Evolutionary conservation across 768 basidiomycete genomes (phyloP).

Genomic region (Mycena olivaceomarginata): DNA sequence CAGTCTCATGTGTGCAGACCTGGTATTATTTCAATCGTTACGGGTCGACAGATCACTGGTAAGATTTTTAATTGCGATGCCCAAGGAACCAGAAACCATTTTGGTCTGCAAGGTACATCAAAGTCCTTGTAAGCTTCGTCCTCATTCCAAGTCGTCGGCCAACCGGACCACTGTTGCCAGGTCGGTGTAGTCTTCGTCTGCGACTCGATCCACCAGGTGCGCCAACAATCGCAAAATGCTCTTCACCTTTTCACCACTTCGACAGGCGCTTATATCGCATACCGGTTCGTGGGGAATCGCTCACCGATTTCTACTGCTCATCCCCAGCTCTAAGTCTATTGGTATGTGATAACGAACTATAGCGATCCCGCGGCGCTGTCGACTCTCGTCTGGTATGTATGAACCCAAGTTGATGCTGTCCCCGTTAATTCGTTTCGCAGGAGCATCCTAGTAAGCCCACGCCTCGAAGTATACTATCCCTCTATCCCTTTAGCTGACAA

Average conservation of each 20-base stretch:
- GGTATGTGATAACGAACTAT: slow-evolving; percentile 73
- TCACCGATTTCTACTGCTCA: not conserved
- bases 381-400: slow-evolving; percentile 68
- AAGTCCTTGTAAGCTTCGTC: slow-evolving; percentile 61
- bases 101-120: slow-evolving; percentile 63
- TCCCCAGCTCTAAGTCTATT: slow-evolving; percentile 61
- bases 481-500: slow-evolving; percentile 1
- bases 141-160: not conserved
- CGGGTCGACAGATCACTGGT: slow-evolving; percentile 30
- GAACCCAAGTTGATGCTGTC: not conserved
- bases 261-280: slow-evolving; percentile 15
- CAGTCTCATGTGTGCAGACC: slow-evolving; percentile 73
- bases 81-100: slow-evolving; percentile 52
- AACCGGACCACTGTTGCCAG: slow-evolving; percentile 46
- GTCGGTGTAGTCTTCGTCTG: slow-evolving; percentile 69
- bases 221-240: slow-evolving; percentile 38
- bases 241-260: slow-evolving; percentile 3
- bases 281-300: not conserved
- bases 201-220: slow-evolving; percentile 71
- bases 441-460: slow-evolving; percentile 69
- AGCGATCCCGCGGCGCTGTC: slow-evolving; percentile 61
- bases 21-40: slow-evolving; percentile 72
- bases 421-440: slow-evolving; percentile 51
- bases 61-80: not conserved
- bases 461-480: not conserved